These are phyloP conservation scores for Psilocybe mexicana DNA, from an alignment of 1,284 basidiomycete genomes.

Conservation along the genomic window DNA sequence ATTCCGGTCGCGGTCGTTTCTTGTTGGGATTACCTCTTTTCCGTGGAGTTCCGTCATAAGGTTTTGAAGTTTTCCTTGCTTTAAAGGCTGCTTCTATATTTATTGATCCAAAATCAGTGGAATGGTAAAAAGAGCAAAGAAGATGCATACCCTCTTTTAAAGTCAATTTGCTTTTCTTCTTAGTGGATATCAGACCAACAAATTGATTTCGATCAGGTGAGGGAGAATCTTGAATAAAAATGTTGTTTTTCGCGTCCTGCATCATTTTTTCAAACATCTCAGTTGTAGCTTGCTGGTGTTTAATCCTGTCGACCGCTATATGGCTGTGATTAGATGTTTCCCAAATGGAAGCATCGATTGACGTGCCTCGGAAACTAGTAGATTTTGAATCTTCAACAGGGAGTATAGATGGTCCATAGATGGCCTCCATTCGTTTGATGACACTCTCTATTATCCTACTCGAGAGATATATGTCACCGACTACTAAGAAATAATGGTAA, in stretches of 20 bases:
- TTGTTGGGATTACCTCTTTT: not conserved
- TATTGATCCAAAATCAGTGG: not conserved
- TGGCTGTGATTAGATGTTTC: not conserved
- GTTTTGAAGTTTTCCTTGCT: conserved; percentile 5
- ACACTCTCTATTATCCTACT: conserved; percentile 40
- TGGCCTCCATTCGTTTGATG: conserved; percentile 36
- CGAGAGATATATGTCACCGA: conserved; percentile 16
- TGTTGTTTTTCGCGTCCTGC: not conserved
- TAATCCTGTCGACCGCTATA: conserved; percentile 16
- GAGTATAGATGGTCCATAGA: conserved; percentile 28
- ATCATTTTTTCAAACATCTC: conserved; percentile 5
- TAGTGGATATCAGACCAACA: not conserved
- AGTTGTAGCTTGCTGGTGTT: conserved; percentile 3
- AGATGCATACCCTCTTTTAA: conserved; percentile 1
- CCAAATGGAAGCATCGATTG: not conserved
- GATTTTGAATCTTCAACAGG: conserved; percentile 18
- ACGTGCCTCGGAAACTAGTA: conserved; percentile 20
- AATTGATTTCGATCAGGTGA: not conserved
- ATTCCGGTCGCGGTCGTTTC: not conserved
- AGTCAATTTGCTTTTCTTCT: not conserved
- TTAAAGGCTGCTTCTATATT: not conserved
- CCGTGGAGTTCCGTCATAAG: not conserved
- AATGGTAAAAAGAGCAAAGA: too few species aligned
- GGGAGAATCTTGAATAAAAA: not conserved
- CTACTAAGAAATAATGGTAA: conserved; percentile 1